Base-by-base conservation (phyloP, 2,329 filamentous ascomycete species). In the Aspergillus proliferans region DNA sequence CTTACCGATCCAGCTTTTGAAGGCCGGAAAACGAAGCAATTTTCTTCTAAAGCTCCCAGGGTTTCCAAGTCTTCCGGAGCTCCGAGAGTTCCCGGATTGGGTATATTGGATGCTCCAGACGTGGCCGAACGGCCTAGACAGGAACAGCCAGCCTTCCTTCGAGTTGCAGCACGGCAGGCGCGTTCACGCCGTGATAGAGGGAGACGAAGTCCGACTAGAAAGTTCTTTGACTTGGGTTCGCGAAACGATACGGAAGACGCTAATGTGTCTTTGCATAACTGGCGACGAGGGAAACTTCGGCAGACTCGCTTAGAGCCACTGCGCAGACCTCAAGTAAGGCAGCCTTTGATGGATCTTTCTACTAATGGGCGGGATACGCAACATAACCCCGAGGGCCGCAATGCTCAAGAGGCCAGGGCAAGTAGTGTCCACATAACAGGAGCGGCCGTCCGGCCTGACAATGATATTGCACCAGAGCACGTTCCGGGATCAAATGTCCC, bases 181-280 rank as follows among this genome's bases (percentile, higher is more conserved):
- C 74, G 76, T 7, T 71, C 67, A 38, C 69, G 71, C 43, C 61
- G 66, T 21, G 73, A 80, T 56, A 59, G 67, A 57, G 79, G 75
- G 33, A 73, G 79, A 47, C 73, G 76, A 55, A 78, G 74, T 40
- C 79, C 76, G 14, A 70, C 67, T 19, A 65, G 67, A 45, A 82
- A 83, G 55, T 67, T 76, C 34, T 69, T 83, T 45, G 70, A 72
- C 46, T 62, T 84, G 22, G 74, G 73, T 14, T 81, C 75, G 21
- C 66, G 63, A 28, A 56, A 67, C 7, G 81, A 84, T 52, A 83
- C 79, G 1, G 66, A 72, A 43, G 80, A 84, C 57, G 78, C 77
- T 6, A 76, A 74, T 45, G 54, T 59, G 28, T 69, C 71, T 3
- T 65, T 84, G 45, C 65, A 60, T 42, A 68, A 75, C 48, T 83